Evolutionary conservation across 139 green algal genomes (phyloP).

Genomic region (Tetradesmus obliquus): DNA sequence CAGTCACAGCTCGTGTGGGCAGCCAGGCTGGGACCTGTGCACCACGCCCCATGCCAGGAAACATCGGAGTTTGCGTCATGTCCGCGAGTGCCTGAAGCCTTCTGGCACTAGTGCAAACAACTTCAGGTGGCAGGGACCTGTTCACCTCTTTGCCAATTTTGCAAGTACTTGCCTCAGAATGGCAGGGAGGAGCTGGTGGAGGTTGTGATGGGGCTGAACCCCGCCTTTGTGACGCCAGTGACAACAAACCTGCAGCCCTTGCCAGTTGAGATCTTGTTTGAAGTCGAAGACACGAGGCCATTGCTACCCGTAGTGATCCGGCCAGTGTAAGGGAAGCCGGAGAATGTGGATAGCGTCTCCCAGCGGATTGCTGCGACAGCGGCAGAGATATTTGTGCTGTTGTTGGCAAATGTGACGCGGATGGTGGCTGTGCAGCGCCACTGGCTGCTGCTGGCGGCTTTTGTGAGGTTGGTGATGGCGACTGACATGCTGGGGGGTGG

Average conservation of each 20-base stretch:
- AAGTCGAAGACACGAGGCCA: background rate
- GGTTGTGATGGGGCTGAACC: background rate
- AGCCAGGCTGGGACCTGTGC: no score
- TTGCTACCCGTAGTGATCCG: background rate
- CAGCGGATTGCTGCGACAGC: background rate
- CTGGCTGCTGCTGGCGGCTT: background rate
- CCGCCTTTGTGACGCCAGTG: background rate
- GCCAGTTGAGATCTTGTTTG: background rate
- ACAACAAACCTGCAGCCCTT: background rate
- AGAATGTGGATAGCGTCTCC: background rate
- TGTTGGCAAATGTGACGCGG: background rate
- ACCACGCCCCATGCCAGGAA: no score
- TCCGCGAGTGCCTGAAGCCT: no score
- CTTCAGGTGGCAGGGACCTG: no score
- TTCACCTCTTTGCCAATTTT: no score
- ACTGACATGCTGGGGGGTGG: background rate
- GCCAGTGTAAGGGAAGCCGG: background rate
- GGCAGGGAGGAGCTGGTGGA: background rate
- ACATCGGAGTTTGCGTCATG: no score
- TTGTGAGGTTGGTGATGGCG: background rate
- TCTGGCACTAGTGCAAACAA: no score
- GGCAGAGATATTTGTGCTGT: background rate
- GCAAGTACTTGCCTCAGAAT: background rate
- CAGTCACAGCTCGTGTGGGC: no score
- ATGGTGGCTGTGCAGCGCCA: background rate